Percentiles rank a stretch among this genome's conserved stretches.
phyloP scores from a whole-genome alignment of 345 rosid genomes.

The Zanthoxylum bungeanum region DNA sequence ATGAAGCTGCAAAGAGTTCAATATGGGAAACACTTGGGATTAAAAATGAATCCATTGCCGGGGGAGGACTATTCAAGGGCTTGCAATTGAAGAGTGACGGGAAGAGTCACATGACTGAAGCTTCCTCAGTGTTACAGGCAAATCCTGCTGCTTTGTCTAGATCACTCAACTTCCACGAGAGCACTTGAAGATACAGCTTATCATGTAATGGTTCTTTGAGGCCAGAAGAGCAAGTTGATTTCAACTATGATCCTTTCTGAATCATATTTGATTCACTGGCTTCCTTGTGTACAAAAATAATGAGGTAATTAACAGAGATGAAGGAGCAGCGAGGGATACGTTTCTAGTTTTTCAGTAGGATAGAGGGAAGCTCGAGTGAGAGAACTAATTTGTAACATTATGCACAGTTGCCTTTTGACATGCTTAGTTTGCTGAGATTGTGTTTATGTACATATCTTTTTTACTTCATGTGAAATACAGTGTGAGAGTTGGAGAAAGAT shows the following conservation, averaged over 20 bases:
- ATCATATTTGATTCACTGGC: slow-evolving; percentile 13
- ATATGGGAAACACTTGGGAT: slow-evolving; percentile 73
- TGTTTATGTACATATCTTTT: slow-evolving; percentile 25
- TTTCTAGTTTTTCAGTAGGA: not conserved
- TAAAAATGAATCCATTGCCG: slow-evolving; percentile 44
- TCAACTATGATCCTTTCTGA: not conserved
- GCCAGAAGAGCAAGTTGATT: slow-evolving; percentile 1
- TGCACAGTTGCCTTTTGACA: slow-evolving; percentile 14
- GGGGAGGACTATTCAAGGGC: slow-evolving; percentile 56
- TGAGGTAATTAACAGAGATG: slow-evolving; percentile 5
- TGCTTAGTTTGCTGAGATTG: slow-evolving; percentile 20
- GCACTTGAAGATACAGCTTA: slow-evolving; percentile 23
- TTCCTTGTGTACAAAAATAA: not conserved
- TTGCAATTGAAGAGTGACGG: slow-evolving; percentile 46
- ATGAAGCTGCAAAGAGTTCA: slow-evolving; percentile 75
- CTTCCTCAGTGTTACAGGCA: slow-evolving; percentile 42
- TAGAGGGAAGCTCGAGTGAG: slow-evolving; percentile 1
- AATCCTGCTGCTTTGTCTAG: slow-evolving; percentile 92
- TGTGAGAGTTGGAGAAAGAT: slow-evolving; percentile 15
- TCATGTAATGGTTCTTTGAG: not conserved
- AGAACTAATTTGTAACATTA: slow-evolving; percentile 23
- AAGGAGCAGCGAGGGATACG: not conserved
- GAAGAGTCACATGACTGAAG: slow-evolving; percentile 36
- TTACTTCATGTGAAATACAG: slow-evolving; percentile 21
- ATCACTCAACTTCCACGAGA: slow-evolving; percentile 71